A percentile compares a stretch with the other conserved stretches of the same genome.
Evolutionary conservation across 495 filamentous ascomycete species (phyloP).

Genomic region (Penicillium paradoxum): DNA sequence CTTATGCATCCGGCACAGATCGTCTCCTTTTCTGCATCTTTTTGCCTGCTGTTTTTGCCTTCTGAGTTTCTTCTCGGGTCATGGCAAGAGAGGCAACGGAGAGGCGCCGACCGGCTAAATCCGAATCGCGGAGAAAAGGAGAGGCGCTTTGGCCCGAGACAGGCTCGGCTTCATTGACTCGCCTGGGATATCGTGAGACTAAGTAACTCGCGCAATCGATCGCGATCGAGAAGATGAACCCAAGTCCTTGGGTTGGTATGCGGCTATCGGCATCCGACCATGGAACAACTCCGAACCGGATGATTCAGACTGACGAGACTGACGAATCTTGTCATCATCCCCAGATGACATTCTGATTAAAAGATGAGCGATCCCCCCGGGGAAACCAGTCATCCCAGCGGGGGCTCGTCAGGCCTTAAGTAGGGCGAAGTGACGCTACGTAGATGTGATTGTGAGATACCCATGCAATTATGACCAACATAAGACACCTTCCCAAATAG

Average conservation of each 20-base stretch:
- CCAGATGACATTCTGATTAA: slow-evolving; percentile 12
- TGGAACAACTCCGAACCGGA: slow-evolving; percentile 21
- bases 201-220: background rate
- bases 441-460: slow-evolving; percentile 29
- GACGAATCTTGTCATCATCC: slow-evolving; percentile 37
- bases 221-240: background rate
- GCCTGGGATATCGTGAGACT: background rate
- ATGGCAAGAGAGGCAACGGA: slow-evolving; percentile 6
- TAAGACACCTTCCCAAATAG: background rate
- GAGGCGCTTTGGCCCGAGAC: background rate
- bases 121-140: background rate
- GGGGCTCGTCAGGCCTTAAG: slow-evolving; percentile 14
- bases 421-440: slow-evolving; percentile 28
- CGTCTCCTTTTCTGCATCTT: background rate
- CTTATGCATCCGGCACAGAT: slow-evolving; percentile 5
- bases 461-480: slow-evolving; percentile 33
- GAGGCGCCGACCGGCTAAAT: background rate
- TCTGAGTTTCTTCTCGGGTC: background rate
- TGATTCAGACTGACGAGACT: slow-evolving; percentile 36
- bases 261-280: slow-evolving; percentile 22
- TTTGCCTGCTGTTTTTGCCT: background rate
- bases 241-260: slow-evolving; percentile 17
- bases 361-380: slow-evolving; percentile 13
- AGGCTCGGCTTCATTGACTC: background rate
- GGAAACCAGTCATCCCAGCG: background rate